Evolutionary conservation across 2,329 filamentous ascomycete species (phyloP).

Genomic region (Calonectria pseudoturangicola): DNA sequence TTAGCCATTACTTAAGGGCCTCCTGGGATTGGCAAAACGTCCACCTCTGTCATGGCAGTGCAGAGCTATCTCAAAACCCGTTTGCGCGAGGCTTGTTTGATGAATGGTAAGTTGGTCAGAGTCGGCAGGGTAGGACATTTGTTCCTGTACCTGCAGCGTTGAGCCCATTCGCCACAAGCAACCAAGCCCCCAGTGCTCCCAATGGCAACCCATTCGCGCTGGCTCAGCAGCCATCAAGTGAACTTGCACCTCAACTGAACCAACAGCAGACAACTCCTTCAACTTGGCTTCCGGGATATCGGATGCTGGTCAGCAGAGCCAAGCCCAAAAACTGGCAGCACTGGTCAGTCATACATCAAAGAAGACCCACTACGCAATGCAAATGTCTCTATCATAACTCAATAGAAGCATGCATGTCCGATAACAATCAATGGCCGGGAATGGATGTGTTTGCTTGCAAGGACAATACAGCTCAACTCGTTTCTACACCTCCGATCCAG

Average conservation of each 20-base stretch:
- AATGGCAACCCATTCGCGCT: conserved; percentile 55
- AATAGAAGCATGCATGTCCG: background rate
- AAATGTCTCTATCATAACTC: background rate
- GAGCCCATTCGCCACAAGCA: conserved; percentile 55
- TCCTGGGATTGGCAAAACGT: no score
- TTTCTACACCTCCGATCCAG: background rate
- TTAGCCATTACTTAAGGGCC: no score
- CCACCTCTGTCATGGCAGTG: no score
- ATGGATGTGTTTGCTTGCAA: background rate
- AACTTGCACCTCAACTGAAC: conserved; percentile 48
- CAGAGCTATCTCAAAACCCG: no score
- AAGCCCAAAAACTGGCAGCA: conserved; percentile 35
- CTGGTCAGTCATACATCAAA: conserved; percentile 30
- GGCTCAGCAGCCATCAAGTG: conserved; percentile 49
- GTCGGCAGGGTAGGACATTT: no score
- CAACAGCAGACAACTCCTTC: conserved; percentile 52
- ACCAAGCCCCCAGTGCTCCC: conserved; percentile 40
- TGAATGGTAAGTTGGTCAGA: no score
- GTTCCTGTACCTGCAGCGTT: conserved; percentile 42
- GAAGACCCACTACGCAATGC: no score
- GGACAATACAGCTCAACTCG: background rate
- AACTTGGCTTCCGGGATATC: conserved; percentile 39
- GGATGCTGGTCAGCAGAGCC: conserved; percentile 15
- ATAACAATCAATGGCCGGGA: background rate
- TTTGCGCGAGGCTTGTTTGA: no score